Evolutionary conservation across 2,329 filamentous ascomycete species (phyloP).

Genomic region (Fusarium tupiense): DNA sequence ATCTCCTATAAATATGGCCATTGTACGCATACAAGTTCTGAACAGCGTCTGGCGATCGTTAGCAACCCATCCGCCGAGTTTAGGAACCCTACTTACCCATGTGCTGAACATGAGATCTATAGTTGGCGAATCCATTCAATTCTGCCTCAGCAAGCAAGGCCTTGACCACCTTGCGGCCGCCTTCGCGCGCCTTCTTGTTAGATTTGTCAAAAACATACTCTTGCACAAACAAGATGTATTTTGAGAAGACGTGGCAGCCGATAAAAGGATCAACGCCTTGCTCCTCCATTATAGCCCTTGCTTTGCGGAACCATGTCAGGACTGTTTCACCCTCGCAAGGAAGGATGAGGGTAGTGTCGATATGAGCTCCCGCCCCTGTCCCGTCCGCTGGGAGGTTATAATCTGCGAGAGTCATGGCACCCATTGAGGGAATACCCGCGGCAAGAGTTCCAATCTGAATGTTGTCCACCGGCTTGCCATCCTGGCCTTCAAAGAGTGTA

Average conservation of each 20-base stretch:
- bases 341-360: background rate
- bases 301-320: background rate
- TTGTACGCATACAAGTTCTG: background rate
- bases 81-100: background rate
- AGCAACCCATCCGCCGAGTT: background rate
- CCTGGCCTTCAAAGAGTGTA: background rate
- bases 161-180: background rate
- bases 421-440: background rate
- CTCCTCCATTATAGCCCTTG: conserved; percentile 3
- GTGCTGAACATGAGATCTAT: background rate
- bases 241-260: conserved; percentile 10
- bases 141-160: background rate
- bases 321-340: background rate
- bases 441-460: background rate
- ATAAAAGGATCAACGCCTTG: conserved; percentile 8
- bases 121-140: background rate
- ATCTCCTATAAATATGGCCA: background rate
- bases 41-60: background rate
- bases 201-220: conserved; percentile 17
- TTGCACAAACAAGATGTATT: conserved; percentile 14
- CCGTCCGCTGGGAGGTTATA: background rate
- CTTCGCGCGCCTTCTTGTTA: background rate
- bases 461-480: background rate
- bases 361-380: background rate
- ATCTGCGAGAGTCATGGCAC: background rate